Evolutionary conservation across 2,329 filamentous ascomycete species (phyloP), one percentile per base, ranked within the genome.

Genomic region (Penicillium olsonii): DNA sequence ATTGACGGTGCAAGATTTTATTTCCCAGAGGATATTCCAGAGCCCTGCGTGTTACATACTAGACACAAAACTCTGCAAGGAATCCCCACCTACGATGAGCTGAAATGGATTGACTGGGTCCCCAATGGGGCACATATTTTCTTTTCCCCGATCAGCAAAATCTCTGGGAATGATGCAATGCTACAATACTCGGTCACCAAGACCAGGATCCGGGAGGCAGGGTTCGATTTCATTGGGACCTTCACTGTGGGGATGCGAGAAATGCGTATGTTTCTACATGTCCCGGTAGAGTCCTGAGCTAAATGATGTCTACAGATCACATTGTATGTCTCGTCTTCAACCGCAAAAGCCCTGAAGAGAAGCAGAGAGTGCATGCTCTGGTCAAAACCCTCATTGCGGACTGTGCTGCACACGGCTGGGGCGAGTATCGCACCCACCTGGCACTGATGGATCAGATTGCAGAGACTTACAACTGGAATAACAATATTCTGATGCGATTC

Each of bases 251-350:
- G 77, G 9, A 72, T 76, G 53, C 69, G 79, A 10, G 78, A 82
- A 62, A 81, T 82, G 71, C 79, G 52, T 55, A 48, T 37, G 44
- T 48, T 5, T 22, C n/a, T 5, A 10, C 26, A 11, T 38, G 51
- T n/a, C n/a, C n/a, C n/a, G n/a, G n/a, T n/a, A n/a, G n/a, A n/a
- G n/a, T n/a, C 10, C n/a, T 39, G 14, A 39, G 5, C 2, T 37
- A 19, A 3, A 4, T 5, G 15, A 7, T 11, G 6, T 17, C 12
- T 37, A 7, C 17, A 51, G 48, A 82, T 60, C 75, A 81, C 58
- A 81, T 82, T 49, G 74, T 80, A 3, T 78, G 77, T 49, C 76
- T 83, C 35, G 71, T 81, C 12, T 83, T 78, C 59, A 72, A 83
- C 52, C 68, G 74, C 5, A 68, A 70, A 31, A 68, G 77, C 27